Base-by-base conservation (phyloP, 2,329 filamentous ascomycete genomes). In the Ascochyta lentis region DNA sequence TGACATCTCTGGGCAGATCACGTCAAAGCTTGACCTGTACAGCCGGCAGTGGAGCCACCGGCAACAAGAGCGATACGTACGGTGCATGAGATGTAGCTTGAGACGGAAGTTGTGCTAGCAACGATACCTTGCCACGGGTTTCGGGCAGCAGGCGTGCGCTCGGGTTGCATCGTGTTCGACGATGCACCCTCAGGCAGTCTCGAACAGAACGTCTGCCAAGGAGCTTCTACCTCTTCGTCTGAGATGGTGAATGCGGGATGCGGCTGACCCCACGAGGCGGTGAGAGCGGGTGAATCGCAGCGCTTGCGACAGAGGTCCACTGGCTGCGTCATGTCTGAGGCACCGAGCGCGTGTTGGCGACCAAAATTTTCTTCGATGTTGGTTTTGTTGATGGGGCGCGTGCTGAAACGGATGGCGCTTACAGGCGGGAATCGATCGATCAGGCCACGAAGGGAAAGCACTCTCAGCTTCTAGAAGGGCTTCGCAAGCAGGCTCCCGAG, bases 201-300 rank as follows among this genome's bases (percentile, higher is more conserved):
- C 52, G 41, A 49, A 45, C 41, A 19, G 19, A n/a, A 13, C 13
- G 29, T 13, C 13, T 31, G 52, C 34, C 46, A 40, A 46, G 46
- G 13, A 33, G 42, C 38, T 42, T 35, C 27, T 34, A 55, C 41
- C 42, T 27, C 41, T 50, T 45, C 37, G 12, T 31, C 24, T 19
- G 26, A 40, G 41, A 46, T 50, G 26, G 53, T 38, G 54, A 58
- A 56, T 63, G 63, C 61, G 59, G 58, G 63, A 68, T 67, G 68
- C 61, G 66, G 60, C 66, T 67, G 49, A 64, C 56, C 59, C 64
- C 64, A 71, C 62, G 59, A 66, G 66, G 70, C 71, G 69, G 71
- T 72, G 69, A 72, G 55, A 54, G 49, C 46, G 65, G 61, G 57
- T 64, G 60, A 66, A 66, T 62, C 50, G 51, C 54, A 50, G 38